Base-by-base conservation (phyloP, 345 rosid genomes). In the Dipteronia sinensis region DNA sequence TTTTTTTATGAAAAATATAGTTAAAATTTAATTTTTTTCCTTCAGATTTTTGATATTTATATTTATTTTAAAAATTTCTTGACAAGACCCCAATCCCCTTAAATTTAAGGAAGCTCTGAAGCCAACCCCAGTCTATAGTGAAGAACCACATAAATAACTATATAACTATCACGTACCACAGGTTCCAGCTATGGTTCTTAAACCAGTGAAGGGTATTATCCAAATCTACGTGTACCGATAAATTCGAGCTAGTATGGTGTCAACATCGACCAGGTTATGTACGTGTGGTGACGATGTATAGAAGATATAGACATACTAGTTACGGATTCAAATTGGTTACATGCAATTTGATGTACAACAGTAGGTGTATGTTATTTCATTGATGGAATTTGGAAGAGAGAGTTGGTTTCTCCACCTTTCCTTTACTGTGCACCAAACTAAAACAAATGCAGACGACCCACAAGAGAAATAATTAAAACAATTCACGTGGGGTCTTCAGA, bases 401-500 rank as follows among this genome's bases (percentile, higher is more conserved):
- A 15, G 44, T 65, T 65, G 68, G 3, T 65, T 16, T 15, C 42
- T 31, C 44, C 42, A 31, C 20, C n/a, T 34, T 34, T 65, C 44
- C 46, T 65, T 65, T 27, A 31, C 69, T 29, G 20, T 23, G 38
- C 31, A 62, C 16, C 65, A 23, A 56, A 5, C 62, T 6, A 56
- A 19, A 56, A 56, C 62, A 4, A 16, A 31, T 31, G 42, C 67
- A 64, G 9, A 59, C 38, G 46, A 9, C 25, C 42, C 66, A 29
- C 17, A 27, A 3, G 3, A 65, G 34, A 15, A 34, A 34, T 34
- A 34, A 34, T 34, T 29, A 65, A 65, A 65, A 65, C 31, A 65
- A 34, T 65, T 65, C 69, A 65, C 42, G 46, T 65, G 69, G 69
- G 69, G 25, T 59, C 25, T 59, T 59, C 27, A 59, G 64, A 19